Conservation (phyloP, 2,329 filamentous ascomycete species). For the Pyrenochaeta sp. region DNA sequence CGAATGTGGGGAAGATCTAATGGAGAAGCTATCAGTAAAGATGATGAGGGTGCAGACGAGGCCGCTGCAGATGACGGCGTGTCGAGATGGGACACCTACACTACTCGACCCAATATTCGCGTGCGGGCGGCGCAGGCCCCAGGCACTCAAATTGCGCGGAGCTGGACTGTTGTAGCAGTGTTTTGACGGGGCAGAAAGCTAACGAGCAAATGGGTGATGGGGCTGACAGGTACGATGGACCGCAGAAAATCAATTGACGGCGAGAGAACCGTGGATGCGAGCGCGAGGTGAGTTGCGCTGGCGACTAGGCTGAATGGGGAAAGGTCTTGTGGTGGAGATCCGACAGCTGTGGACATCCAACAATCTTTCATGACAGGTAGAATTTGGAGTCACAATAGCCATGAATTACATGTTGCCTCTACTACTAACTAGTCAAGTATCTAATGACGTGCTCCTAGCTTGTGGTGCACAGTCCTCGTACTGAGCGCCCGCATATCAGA, state of each 20-base stretch:
- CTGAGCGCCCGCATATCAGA: too few species aligned
- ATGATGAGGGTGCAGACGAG: conserved; percentile 12
- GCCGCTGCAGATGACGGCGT: conserved; percentile 6
- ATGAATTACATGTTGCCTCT: too few species aligned
- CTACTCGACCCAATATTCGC: conserved; percentile 42
- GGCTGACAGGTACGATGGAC: conserved; percentile 21
- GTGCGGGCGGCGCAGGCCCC: conserved; percentile 22
- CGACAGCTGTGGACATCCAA: not conserved
- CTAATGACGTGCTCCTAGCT: too few species aligned
- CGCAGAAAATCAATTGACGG: conserved; percentile 22
- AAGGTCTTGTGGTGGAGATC: not conserved
- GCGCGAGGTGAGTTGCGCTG: conserved; percentile 1
- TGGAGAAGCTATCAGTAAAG: conserved; percentile 15
- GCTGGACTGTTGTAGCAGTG: conserved; percentile 9
- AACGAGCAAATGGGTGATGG: conserved; percentile 14
- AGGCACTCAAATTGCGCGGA: conserved; percentile 15
- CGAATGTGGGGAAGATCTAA: conserved; percentile 29
- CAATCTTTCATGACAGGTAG: not conserved
- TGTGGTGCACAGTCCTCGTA: too few species aligned
- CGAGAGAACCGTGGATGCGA: not conserved
- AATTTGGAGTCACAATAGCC: not conserved
- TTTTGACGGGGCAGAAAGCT: conserved; percentile 10
- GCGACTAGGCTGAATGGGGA: not conserved
- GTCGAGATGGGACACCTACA: conserved; percentile 24
- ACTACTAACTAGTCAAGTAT: too few species aligned